Conservation (phyloP, 2,329 filamentous ascomycete genomes). For the Beauveria brongniartii region DNA sequence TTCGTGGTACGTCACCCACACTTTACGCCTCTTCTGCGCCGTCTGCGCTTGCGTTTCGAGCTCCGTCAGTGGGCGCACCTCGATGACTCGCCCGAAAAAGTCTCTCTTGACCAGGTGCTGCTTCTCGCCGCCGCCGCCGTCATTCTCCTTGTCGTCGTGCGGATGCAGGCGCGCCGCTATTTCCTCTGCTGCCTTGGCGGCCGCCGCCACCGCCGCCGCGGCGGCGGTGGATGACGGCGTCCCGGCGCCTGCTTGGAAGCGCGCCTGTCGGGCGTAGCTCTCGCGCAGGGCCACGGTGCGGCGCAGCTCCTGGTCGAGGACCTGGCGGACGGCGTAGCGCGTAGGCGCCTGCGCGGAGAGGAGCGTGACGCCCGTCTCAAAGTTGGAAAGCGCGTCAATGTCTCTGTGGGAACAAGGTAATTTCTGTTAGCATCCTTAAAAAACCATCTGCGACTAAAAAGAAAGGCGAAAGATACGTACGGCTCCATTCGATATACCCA, state of each 20-base stretch:
- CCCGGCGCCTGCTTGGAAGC: constrained; percentile 42
- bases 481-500: constrained; percentile 96
- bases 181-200: constrained; percentile 28
- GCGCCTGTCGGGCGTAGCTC: constrained; percentile 55
- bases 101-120: constrained; percentile 55
- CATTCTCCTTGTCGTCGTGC: constrained; percentile 25
- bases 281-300: constrained; percentile 63
- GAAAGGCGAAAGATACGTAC: constrained; percentile 37
- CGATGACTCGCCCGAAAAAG: constrained; percentile 75
- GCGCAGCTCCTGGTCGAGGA: constrained; percentile 82
- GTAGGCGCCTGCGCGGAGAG: constrained; percentile 59
- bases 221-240: constrained; percentile 3
- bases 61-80: constrained; percentile 30
- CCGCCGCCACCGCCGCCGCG: constrained; percentile 12
- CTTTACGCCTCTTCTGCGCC: constrained; percentile 45
- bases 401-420: constrained; percentile 31
- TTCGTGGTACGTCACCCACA: constrained; percentile 87
- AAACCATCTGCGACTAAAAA: too few relatives aligned
- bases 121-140: constrained; percentile 24
- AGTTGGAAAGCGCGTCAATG: constrained; percentile 71
- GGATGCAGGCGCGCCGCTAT: constrained; percentile 22
- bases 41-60: constrained; percentile 32
- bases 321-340: constrained; percentile 87
- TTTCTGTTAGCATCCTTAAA: not conserved
- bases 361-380: constrained; percentile 56